Evolutionary conservation across 2,329 filamentous ascomycete species (phyloP).

Genomic region (Fusarium sp.): DNA sequence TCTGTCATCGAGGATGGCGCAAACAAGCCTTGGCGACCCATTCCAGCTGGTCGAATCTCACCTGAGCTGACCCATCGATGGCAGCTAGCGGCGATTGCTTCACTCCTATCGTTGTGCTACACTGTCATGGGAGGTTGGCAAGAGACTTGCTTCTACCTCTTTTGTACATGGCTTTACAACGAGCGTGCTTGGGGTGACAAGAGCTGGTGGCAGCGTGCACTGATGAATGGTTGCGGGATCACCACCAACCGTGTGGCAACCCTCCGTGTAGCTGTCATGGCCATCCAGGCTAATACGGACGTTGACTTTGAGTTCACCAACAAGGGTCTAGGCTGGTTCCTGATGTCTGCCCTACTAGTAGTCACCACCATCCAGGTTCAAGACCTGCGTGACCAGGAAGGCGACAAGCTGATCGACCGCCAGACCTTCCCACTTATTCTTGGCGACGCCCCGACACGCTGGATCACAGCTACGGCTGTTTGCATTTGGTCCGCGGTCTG

Average conservation of each 20-base stretch:
- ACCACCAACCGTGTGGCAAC: constrained; percentile 40
- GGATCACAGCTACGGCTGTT: constrained; percentile 30
- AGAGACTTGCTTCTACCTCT: constrained; percentile 49
- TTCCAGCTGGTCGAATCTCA: constrained; percentile 46
- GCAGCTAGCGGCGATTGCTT: constrained; percentile 44
- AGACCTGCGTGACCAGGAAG: constrained; percentile 43
- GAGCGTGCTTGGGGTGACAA: constrained; percentile 50
- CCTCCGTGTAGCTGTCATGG: constrained; percentile 23
- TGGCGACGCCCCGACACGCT: constrained; percentile 38
- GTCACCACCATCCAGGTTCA: constrained; percentile 45
- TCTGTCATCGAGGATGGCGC: constrained; percentile 53
- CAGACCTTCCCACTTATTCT: constrained; percentile 41
- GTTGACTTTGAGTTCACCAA: constrained; percentile 26
- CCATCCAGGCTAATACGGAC: constrained; percentile 4
- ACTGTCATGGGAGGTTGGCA: constrained; percentile 37
- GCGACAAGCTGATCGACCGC: constrained; percentile 40
- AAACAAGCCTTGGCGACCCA: constrained; percentile 56
- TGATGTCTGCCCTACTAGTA: constrained; percentile 36
- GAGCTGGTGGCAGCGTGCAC: constrained; percentile 45
- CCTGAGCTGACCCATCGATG: constrained; percentile 36
- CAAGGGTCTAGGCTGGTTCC: constrained; percentile 35
- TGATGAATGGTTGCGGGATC: constrained; percentile 40
- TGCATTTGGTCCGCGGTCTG: constrained; percentile 36
- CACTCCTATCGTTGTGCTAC: constrained; percentile 35
- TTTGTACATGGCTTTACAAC: constrained; percentile 56